Evolutionary conservation across 1,284 basidiomycete genomes (phyloP), one percentile per base, ranked within the genome.

Genomic region (Macrocybe sp.): DNA sequence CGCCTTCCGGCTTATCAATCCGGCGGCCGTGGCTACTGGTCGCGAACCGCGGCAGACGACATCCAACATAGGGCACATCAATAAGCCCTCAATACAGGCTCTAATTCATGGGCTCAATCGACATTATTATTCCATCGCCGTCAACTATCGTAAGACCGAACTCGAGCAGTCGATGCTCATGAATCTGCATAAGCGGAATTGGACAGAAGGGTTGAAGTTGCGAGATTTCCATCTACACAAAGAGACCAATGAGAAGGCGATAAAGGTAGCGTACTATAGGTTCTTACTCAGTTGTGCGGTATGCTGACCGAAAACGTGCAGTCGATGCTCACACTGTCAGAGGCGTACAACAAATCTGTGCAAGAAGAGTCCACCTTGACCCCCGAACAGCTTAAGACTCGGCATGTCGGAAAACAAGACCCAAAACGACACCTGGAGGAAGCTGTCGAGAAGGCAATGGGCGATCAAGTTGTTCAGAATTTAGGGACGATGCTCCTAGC

Each of bases 161-260:
- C 80, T 95, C 7, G 95, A 98, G 68, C 94, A 98, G 65, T 82
- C 89, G n/a, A 98, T 98, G 94, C 68, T 98, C 56, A 90, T 97
- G 84, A 97, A 97, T 66, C 71, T 98, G 59, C 95, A 97, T 74
- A 97, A 97, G 68, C 79, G 92, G 59, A 95, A 96, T 61, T 98
- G 94, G 94, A 97, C 95, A 6, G 93, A 97, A 66, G 95, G 94
- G 2, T 73, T 98, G 56, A 92, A 89, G 65, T 64, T 97, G 60
- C 78, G 83, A 48, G 92, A 97, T 68, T 97, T 97, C 69, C 81
- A 89, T 67, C 67, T 78, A 47, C 88, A 92, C 66, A 91, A 92
- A 61, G 81, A 89, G 66, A 73, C 72, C 32, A 97, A 97, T 61
- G 92, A 97, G 69, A 85, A 84, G 61, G 85, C 90, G 37, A 92